phyloP scores from a whole-genome alignment of 2,329 filamentous ascomycete species.

The Diaporthe helianthi region DNA sequence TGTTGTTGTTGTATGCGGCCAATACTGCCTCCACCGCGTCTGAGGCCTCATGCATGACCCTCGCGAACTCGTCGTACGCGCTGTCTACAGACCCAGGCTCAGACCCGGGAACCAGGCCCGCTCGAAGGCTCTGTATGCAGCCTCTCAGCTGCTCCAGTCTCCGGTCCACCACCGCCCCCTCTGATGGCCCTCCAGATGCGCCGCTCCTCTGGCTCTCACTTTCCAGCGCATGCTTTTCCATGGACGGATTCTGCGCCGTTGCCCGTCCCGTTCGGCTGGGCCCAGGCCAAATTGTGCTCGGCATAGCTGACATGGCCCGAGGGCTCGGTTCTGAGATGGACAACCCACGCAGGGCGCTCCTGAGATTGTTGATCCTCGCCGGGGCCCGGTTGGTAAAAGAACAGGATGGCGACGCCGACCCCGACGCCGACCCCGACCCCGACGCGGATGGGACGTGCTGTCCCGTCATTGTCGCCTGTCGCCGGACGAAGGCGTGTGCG shows the following conservation, averaged over 20 bases:
- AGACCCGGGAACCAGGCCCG: constrained; percentile 30
- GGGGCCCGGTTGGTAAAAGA: not conserved
- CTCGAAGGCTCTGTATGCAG: constrained; percentile 38
- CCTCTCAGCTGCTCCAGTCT: constrained; percentile 42
- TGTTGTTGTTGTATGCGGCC: too few species aligned
- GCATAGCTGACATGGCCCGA: not conserved
- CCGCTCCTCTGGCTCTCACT: not conserved
- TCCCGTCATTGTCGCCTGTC: not conserved
- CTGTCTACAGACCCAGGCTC: constrained; percentile 47
- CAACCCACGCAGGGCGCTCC: not conserved
- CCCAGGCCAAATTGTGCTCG: not conserved
- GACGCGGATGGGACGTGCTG: not conserved
- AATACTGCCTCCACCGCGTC: constrained; percentile 49
- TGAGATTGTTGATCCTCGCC: not conserved
- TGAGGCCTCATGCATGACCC: constrained; percentile 49
- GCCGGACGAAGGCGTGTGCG: not conserved
- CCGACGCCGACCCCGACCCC: not conserved
- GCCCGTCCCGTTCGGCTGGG: not conserved
- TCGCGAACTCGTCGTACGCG: constrained; percentile 53
- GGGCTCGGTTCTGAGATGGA: constrained; percentile 6
- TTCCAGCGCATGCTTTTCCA: not conserved
- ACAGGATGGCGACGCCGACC: not conserved
- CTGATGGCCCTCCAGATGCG: not conserved
- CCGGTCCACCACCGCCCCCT: not conserved
- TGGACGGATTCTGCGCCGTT: not conserved